A percentile compares a stretch with the other conserved stretches of the same genome.
These are phyloP conservation scores for Neohortaea acidophila DNA, from an alignment of 495 filamentous ascomycete species.

Conservation along the genomic window DNA sequence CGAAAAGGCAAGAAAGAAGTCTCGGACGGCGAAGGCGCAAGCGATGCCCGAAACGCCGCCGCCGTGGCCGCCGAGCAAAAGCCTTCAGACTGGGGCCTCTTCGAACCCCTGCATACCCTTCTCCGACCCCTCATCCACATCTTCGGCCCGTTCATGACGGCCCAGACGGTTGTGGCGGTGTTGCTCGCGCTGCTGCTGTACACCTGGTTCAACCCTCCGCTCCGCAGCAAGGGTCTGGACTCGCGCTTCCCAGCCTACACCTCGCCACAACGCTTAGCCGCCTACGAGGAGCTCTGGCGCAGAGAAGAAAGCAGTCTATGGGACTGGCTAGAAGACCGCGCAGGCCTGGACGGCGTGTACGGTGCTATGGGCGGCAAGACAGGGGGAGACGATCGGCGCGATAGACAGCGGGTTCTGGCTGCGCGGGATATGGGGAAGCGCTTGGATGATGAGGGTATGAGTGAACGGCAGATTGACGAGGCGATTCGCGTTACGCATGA, in stretches of 20 bases:
- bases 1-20: slow-evolving; percentile 38
- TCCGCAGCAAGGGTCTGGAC: slow-evolving; percentile 7
- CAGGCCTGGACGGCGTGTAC: slow-evolving; percentile 45
- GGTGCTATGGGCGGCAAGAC: slow-evolving; percentile 19
- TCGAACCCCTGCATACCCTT: slow-evolving; percentile 59
- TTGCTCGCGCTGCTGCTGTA: slow-evolving; percentile 42
- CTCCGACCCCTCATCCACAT: slow-evolving; percentile 59
- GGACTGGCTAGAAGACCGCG: slow-evolving; percentile 88
- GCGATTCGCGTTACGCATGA: slow-evolving; percentile 78
- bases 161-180: slow-evolving; percentile 41
- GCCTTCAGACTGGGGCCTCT: slow-evolving; percentile 52
- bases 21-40: slow-evolving; percentile 25
- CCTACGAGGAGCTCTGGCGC: slow-evolving; percentile 89
- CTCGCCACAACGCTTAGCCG: slow-evolving; percentile 52
- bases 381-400: slow-evolving; percentile 17
- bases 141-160: slow-evolving; percentile 51
- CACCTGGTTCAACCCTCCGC: slow-evolving; percentile 30
- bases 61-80: slow-evolving; percentile 10
- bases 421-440: slow-evolving; percentile 30
- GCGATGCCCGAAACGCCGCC: slow-evolving; percentile 25
- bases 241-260: slow-evolving; percentile 10
- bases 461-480: slow-evolving; percentile 63
- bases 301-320: slow-evolving; percentile 82
- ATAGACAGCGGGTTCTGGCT: slow-evolving; percentile 22
- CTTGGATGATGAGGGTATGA: slow-evolving; percentile 56